Percentiles rank a stretch among this genome's conserved stretches.
Evolutionary conservation across 768 basidiomycete species (phyloP).

Genomic region (Inosperma sp.): DNA sequence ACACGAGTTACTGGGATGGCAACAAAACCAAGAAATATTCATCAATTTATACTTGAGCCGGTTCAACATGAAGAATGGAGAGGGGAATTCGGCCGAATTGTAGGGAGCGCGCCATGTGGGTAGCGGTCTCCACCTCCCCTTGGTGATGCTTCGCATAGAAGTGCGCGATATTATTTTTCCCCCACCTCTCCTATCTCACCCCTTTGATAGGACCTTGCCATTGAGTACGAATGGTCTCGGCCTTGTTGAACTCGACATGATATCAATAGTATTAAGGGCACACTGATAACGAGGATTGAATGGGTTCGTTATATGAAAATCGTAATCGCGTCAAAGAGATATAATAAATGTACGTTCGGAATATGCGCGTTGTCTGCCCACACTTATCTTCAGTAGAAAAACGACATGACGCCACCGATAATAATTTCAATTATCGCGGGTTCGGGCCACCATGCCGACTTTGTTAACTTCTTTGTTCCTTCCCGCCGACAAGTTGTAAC

Average conservation of each 20-base stretch:
- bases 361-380: too few relatives aligned
- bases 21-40: neutral
- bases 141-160: too few relatives aligned
- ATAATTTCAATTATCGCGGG: neutral
- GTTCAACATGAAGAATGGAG: slow-evolving; percentile 7
- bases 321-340: too few relatives aligned
- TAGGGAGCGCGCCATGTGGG: too few relatives aligned
- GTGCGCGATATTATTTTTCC: too few relatives aligned
- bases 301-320: neutral
- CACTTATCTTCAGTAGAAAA: too few relatives aligned
- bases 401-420: too few relatives aligned
- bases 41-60: slow-evolving; percentile 6
- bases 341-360: too few relatives aligned
- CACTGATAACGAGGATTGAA: neutral
- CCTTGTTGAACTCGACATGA: neutral
- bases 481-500: neutral
- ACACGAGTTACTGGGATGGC: neutral
- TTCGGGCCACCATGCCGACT: neutral
- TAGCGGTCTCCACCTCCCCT: too few relatives aligned
- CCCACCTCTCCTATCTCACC: too few relatives aligned
- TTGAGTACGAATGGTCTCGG: too few relatives aligned
- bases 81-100: slow-evolving; percentile 2
- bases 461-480: neutral
- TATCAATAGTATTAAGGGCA: neutral
- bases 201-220: too few relatives aligned